Base-by-base conservation (phyloP, 768 basidiomycete genomes). In the Lactifluus piperatus region DNA sequence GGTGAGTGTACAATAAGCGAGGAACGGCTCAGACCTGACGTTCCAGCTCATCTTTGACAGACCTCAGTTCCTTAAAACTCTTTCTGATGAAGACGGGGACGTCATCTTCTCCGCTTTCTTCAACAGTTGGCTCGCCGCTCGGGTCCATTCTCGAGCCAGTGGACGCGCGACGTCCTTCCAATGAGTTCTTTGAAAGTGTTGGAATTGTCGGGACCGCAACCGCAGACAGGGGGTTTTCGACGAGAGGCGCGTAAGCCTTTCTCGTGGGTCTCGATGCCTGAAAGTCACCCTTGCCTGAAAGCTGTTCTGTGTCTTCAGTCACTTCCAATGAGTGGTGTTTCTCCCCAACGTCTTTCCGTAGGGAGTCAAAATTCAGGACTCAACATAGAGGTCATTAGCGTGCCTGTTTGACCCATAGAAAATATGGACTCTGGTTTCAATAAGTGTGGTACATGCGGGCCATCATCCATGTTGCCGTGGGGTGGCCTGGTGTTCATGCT, bases 21-120 rank as follows among this genome's bases (percentile, higher is more conserved):
- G 49, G 27, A 36, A 9, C 20, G 16, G 11, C 13, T 20, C 57
- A 22, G 34, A 61, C 60, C 60, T 61, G 60, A 30, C n/a, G 50
- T 41, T 61, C 60, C 13, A 61, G 37, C 18, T 61, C 60, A 41
- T 61, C 60, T 36, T 61, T 61, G 18, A 61, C 50, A 9, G 54
- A 61, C 52, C 50, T 56, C 18, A 56, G 55, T 29, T 61, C 60
- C 34, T 54, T 61, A 11, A 61, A 61, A 50, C 60, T 56, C 27
- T 51, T 61, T 30, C 45, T 61, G 27, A 61, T 51, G 5, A 55
- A 61, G 37, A 51, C 50, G 1, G 60, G 60, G 43, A 56, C 34
- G 3, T 43, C 60, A 27, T 61, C 60, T 5, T 56, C 55, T 26
- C 34, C 60, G 4, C 50, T 54, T 39, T 50, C 60, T 32, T 56